A percentile compares a stretch with the other conserved stretches of the same genome.
phyloP scores from a whole-genome alignment of 805 yeast species.

The Candida sanyiensis region DNA sequence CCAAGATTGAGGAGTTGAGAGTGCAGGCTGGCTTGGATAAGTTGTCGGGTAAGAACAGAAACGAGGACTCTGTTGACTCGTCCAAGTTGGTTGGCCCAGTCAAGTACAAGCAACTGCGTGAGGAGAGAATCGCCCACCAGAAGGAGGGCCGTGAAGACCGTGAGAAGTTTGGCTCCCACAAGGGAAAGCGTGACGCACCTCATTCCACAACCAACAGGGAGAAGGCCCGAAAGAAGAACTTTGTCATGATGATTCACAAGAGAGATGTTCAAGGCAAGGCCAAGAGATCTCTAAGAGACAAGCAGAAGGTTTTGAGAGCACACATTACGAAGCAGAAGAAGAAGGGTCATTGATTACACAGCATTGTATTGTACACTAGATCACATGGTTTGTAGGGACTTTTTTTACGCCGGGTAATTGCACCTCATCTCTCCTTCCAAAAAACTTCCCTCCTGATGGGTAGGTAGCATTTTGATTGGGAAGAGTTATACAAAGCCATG shows the following conservation, averaged over 20 bases:
- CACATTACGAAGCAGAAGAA: constrained; percentile 89
- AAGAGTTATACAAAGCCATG: too few relatives aligned
- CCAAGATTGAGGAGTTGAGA: constrained; percentile 84
- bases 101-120: constrained; percentile 76
- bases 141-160: constrained; percentile 91
- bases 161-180: constrained; percentile 83
- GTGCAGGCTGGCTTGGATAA: constrained; percentile 82
- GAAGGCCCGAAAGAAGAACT: constrained; percentile 97
- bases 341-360: constrained; percentile 50
- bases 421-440: too few relatives aligned
- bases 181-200: constrained; percentile 66
- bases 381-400: too few relatives aligned
- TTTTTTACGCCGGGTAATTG: too few relatives aligned
- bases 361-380: constrained; percentile 7
- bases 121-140: constrained; percentile 82
- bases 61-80: constrained; percentile 87
- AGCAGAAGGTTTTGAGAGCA: constrained; percentile 79
- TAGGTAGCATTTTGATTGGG: too few relatives aligned
- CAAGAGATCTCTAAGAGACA: constrained; percentile 82
- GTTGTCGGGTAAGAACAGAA: constrained; percentile 54
- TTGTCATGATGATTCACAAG: constrained; percentile 97
- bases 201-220: constrained; percentile 94
- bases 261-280: constrained; percentile 91
- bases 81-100: constrained; percentile 66
- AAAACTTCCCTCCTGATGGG: too few relatives aligned